Evolutionary conservation across 1,284 basidiomycete genomes (phyloP), one percentile per base, ranked within the genome.

Genomic region (Naganishia liquefaciens): DNA sequence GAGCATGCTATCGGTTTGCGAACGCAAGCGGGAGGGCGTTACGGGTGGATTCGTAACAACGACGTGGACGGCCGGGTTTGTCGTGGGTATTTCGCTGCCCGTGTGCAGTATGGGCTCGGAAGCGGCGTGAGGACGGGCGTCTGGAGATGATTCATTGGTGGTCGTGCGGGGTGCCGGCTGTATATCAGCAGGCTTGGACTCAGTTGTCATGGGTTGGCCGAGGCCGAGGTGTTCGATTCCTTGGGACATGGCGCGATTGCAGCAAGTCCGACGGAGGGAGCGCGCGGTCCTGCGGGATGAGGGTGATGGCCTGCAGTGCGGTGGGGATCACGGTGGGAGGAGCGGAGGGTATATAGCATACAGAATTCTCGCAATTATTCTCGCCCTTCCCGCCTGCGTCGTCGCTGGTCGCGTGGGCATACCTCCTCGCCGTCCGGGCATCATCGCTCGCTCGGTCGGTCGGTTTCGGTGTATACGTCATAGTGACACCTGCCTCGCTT

Each of bases 61-160:
- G 57, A 60, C 57, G 46, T 50, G 57, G 5, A 60, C 57, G 9
- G 33, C 13, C 2, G 57, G 57, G 33, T 60, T 60, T 5, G 57
- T 60, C 11, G 57, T 60, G 4, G 57, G 57, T n/a, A 60, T 49
- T 49, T 60, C 55, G 37, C 40, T 9, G 17, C 28, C 30, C 19
- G 17, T 37, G 21, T 25, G 10, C 15, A 44, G 10, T 28, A 25
- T 9, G 43, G 15, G 28, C 27, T 43, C 5, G 25, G 43, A 21
- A 3, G 37, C 37, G n/a, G 23, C 30, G n/a, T 46, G 54, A 2
- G 9, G 43, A 27, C 19, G 33, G 42, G 2, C 10, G 54, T 27
- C 28, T 25, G 37, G 39, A 17, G 2, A 6, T 13, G 53, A 25
- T 6, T n/a, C 39, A 43, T 9, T 5, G 21, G 53, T 33, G 15